phyloP scores from a whole-genome alignment of 495 filamentous ascomycete species.

The Neurospora sp. region DNA sequence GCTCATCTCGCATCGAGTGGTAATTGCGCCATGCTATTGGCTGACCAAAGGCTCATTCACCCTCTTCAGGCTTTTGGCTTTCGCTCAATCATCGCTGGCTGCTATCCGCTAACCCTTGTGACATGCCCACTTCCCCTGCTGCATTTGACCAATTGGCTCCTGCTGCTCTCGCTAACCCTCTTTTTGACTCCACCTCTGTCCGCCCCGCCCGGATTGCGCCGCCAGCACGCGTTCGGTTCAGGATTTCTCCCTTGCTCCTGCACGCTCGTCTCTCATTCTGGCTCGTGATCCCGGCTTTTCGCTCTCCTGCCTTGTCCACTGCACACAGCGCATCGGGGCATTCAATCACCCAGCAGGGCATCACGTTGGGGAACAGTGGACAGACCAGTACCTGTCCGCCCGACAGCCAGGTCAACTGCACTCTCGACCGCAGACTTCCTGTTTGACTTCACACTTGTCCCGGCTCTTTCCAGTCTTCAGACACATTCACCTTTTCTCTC shows the following conservation, averaged over 20 bases:
- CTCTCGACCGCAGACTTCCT: background rate
- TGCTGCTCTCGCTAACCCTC: background rate
- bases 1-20: constrained; percentile 12
- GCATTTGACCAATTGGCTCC: constrained; percentile 17
- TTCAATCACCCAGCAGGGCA: too few relatives aligned
- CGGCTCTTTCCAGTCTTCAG: constrained; percentile 5
- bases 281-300: background rate
- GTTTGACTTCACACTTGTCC: background rate
- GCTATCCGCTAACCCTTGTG: constrained; percentile 26
- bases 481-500: constrained; percentile 20
- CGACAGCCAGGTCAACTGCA: background rate
- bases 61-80: constrained; percentile 8
- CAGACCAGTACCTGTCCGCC: background rate
- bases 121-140: constrained; percentile 16
- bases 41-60: background rate
- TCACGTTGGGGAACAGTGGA: too few relatives aligned
- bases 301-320: too few relatives aligned
- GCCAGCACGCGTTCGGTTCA: background rate
- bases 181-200: background rate
- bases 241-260: background rate
- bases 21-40: constrained; percentile 11
- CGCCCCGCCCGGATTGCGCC: background rate
- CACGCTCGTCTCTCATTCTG: background rate
- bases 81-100: constrained; percentile 24
- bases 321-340: too few relatives aligned